Base-by-base conservation (phyloP, 2,329 filamentous ascomycete genomes). In the Zymoseptoria crescenta region DNA sequence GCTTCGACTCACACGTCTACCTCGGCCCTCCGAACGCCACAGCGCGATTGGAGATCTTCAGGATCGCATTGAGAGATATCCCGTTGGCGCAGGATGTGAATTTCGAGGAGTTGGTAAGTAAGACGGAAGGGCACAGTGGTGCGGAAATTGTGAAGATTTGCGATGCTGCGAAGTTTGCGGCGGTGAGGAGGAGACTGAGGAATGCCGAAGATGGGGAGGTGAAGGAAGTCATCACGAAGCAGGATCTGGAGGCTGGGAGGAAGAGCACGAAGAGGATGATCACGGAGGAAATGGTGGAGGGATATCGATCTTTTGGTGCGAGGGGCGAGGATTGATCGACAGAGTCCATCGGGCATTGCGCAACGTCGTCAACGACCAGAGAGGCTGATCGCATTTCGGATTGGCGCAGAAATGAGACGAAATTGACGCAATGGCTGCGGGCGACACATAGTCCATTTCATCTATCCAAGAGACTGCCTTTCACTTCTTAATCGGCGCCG, bases 1-100 rank as follows among this genome's bases (percentile, higher is more conserved):
- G 93, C 28, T 89, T 97, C 72, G 91, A 96, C 69, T 83, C 87
- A 65, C 81, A 91, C 35, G 82, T 96, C 52, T 96, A 96, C 72
- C 89, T 96, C 50, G 88, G 89, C 0, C 88, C 90, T 3, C 93
- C 93, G 0, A 86, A 90, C 68, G 75, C 81, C 52, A 77, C 83
- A 7, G 91, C 91, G 0, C 82, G 93, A 8, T 83, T 82, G 69
- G 87, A 91, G 64, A 93, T 97, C 56, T 81, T 96, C 57, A 74
- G 77, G 16, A 86, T 90, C 56, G 85, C 87, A 69, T 82, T 86
- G 1, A 77, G 78, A 28, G 83, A 81, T 57, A 81, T 88, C 55
- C 77, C 81, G 21, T 76, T 91, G 48, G 75, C 78, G 29, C 70
- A 76, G 0, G 87, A 89, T 57, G 83, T 96, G 13, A 83, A 91